These are phyloP conservation scores for Vigna trinervia DNA, from an alignment of 306 rosid genomes.

Conservation along the genomic window DNA sequence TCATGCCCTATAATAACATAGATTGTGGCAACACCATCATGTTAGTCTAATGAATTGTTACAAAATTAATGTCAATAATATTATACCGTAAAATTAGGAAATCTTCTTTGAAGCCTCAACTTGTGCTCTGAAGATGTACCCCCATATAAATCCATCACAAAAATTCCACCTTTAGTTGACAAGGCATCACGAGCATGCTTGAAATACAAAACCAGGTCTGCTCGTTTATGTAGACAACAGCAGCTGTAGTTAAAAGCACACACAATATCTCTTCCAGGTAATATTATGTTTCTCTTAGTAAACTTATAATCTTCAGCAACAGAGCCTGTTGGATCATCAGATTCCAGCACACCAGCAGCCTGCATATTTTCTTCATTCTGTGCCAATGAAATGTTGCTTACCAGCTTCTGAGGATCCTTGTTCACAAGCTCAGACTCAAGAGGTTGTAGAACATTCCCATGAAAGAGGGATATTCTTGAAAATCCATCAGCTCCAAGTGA, in stretches of 20 bases:
- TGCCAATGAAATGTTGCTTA: conserved; percentile 56
- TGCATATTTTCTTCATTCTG: conserved; percentile 44
- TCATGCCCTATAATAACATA: neutral
- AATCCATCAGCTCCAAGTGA: conserved; percentile 71
- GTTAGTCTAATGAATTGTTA: conserved; percentile 19
- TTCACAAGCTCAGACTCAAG: conserved; percentile 69
- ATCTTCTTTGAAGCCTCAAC: conserved; percentile 82
- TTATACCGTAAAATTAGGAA: conserved; percentile 84
- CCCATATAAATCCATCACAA: conserved; percentile 93
- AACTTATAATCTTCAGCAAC: conserved; percentile 44
- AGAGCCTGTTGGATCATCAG: conserved; percentile 49
- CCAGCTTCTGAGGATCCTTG: conserved; percentile 55
- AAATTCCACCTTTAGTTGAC: conserved; percentile 84
- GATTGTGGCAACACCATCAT: conserved; percentile 35
- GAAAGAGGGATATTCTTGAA: conserved; percentile 85
- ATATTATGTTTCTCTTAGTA: conserved; percentile 49
- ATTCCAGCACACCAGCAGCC: conserved; percentile 45
- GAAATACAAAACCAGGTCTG: conserved; percentile 79
- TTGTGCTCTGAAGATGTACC: conserved; percentile 89
- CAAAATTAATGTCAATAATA: conserved; percentile 29
- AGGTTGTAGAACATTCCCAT: conserved; percentile 87
- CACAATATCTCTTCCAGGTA: conserved; percentile 76
- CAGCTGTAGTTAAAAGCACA: conserved; percentile 97
- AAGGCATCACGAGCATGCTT: conserved; percentile 70
- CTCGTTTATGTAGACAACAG: conserved; percentile 90